Percentiles rank a stretch among this genome's conserved stretches.
These are phyloP conservation scores for Geotrichum restrictum DNA, from an alignment of 1,139 yeast species.

Conservation along the genomic window DNA sequence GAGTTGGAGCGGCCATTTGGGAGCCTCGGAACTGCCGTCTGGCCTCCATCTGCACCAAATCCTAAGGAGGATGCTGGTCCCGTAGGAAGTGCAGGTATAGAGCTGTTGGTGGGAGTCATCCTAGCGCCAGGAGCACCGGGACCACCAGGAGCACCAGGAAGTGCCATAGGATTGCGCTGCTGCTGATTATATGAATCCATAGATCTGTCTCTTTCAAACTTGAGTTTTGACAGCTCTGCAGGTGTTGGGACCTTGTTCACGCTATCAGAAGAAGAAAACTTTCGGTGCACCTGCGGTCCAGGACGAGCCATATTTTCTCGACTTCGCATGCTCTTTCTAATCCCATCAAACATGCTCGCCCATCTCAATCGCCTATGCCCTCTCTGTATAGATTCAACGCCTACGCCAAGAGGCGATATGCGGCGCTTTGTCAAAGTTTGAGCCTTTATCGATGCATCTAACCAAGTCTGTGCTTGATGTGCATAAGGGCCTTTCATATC, in stretches of 20 bases:
- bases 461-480: conserved; percentile 81
- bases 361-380: conserved; percentile 86
- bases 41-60: conserved; percentile 72
- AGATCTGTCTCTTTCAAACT: conserved; percentile 37
- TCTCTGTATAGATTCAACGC: conserved; percentile 83
- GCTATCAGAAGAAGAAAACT: conserved; percentile 20
- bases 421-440: conserved; percentile 85
- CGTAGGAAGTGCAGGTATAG: conserved; percentile 32
- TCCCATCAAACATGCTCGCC: conserved; percentile 97
- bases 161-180: conserved; percentile 1
- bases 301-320: conserved; percentile 69
- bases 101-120: conserved; percentile 17
- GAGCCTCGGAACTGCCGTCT: conserved; percentile 66
- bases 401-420: conserved; percentile 87
- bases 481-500: conserved; percentile 90
- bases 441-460: conserved; percentile 83
- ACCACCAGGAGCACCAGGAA: conserved; percentile 4
- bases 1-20: conserved; percentile 4
- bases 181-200: conserved; percentile 7
- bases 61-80: conserved; percentile 61
- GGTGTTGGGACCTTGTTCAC: conserved; percentile 52
- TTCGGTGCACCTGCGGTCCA: conserved; percentile 37
- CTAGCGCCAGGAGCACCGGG: not conserved
- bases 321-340: conserved; percentile 83
- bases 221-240: conserved; percentile 65